Evolutionary conservation across 495 filamentous ascomycete species (phyloP), one percentile per base, ranked within the genome.

Genomic region (Penicillium verhagenii): DNA sequence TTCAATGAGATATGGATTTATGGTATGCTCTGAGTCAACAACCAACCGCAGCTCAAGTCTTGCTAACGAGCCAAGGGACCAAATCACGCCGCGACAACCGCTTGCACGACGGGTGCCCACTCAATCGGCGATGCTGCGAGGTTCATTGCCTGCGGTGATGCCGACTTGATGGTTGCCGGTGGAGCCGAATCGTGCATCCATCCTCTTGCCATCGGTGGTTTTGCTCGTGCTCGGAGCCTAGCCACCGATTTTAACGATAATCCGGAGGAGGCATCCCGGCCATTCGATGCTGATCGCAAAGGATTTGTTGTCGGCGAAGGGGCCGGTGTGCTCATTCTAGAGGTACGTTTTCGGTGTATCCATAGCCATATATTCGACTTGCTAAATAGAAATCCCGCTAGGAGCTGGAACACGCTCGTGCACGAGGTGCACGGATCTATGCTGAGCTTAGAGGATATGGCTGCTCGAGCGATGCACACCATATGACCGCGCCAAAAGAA

Each of bases 281-380:
- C 94, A 1, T 98, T 97, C 63, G 93, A 98, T 72, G 74, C 75
- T n/a, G 80, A 82, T 51, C 81, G 94, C 6, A 75, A 77, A 37
- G 94, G 94, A 1, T 98, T 98, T 59, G 93, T 98, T 6, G 88
- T 98, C 14, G 86, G 91, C 1, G 94, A 98, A 73, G 94, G 94
- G 3, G 90, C 94, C 2, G 93, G 88, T 6, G 86, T 97, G 0
- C 52, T 96, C 6, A 75, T 98, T 35, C 79, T 98, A 1, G 94
- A 98, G 72, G 82, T 83, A 68, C 21, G 23, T 40, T 29, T 52
- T 39, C 33, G 6, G 4, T n/a, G 42, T 24, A 0, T 20, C 19
- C 24, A 35, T 24, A 13, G 18, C 5, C 19, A 18, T 20, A 25
- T n/a, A 5, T 2, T 35, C 33, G 16, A 1, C 3, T 8, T 39